Evolutionary conservation across 2,329 filamentous ascomycete genomes (phyloP).

Genomic region (Cladosporium velox): DNA sequence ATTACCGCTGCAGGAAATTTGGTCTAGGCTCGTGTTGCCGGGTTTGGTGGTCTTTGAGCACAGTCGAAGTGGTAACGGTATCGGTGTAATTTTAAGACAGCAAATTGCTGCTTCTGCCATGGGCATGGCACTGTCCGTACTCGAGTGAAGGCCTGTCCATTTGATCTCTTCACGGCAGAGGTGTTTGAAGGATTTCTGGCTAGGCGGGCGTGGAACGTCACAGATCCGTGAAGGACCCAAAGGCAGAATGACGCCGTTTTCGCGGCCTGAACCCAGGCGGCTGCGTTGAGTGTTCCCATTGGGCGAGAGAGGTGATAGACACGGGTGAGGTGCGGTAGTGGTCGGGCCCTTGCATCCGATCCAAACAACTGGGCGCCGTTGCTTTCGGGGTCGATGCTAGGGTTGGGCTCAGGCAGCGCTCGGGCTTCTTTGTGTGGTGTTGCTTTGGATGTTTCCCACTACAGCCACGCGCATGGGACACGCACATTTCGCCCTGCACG

Average conservation of each 20-base stretch:
- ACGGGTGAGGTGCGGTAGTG: slow-evolving; percentile 5
- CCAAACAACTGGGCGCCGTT: slow-evolving; percentile 10
- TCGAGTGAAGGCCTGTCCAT: not conserved
- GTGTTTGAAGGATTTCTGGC: not conserved
- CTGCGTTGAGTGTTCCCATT: not conserved
- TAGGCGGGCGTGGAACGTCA: not conserved
- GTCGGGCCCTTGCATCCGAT: slow-evolving; percentile 17
- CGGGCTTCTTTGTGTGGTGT: slow-evolving; percentile 10
- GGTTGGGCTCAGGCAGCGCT: not conserved
- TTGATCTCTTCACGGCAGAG: slow-evolving; percentile 3
- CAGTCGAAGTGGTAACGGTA: not conserved
- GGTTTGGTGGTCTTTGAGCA: not conserved
- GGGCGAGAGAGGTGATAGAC: not conserved
- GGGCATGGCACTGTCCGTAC: not conserved
- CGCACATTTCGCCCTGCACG: slow-evolving; percentile 1
- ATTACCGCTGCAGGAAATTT: not conserved
- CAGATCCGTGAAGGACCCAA: slow-evolving; percentile 2
- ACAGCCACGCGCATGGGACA: slow-evolving; percentile 5
- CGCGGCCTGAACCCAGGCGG: slow-evolving; percentile 1
- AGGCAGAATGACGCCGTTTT: not conserved
- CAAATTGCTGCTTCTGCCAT: not conserved
- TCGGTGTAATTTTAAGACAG: not conserved
- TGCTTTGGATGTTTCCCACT: not conserved
- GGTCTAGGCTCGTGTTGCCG: not conserved
- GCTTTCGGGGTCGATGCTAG: slow-evolving; percentile 3